These are phyloP conservation scores for Albatrellus ellisii DNA, from an alignment of 768 basidiomycete species.

Conservation along the genomic window DNA sequence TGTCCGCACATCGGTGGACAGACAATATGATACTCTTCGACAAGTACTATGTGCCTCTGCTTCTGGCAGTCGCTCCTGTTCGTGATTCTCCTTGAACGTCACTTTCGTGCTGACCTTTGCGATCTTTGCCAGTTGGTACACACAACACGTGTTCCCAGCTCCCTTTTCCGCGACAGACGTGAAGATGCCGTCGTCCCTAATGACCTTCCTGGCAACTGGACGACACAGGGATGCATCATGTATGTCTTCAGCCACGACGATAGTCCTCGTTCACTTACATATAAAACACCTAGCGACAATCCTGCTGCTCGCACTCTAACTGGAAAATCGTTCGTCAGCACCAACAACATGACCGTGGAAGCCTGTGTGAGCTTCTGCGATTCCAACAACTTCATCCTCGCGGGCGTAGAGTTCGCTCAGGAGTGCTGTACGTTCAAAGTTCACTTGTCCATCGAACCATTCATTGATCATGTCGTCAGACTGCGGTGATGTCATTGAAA, in stretches of 20 bases:
- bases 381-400: conserved; percentile 38
- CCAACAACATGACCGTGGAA: conserved; percentile 49
- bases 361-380: conserved; percentile 33
- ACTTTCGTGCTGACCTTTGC: not conserved
- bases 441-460: not conserved
- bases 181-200: conserved; percentile 22
- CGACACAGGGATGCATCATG: conserved; percentile 49
- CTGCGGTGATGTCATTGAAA: conserved; percentile 43
- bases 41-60: conserved; percentile 17
- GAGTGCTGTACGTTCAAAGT: conserved; percentile 57
- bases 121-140: not conserved
- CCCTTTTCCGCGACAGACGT: conserved; percentile 2
- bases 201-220: conserved; percentile 43
- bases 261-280: too few species aligned
- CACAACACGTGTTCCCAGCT: conserved; percentile 1
- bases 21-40: conserved; percentile 1
- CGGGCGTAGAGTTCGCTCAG: conserved; percentile 55
- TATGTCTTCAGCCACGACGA: conserved; percentile 19
- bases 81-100: conserved; percentile 9
- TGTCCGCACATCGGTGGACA: not conserved
- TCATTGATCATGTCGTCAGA: too few species aligned
- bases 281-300: conserved; percentile 35
- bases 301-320: conserved; percentile 44
- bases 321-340: conserved; percentile 30
- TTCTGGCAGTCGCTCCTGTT: conserved; percentile 28